These are phyloP conservation scores for Conticribra weissflogii DNA, from an alignment of 108 stramenopile genomes.

Conservation along the genomic window DNA sequence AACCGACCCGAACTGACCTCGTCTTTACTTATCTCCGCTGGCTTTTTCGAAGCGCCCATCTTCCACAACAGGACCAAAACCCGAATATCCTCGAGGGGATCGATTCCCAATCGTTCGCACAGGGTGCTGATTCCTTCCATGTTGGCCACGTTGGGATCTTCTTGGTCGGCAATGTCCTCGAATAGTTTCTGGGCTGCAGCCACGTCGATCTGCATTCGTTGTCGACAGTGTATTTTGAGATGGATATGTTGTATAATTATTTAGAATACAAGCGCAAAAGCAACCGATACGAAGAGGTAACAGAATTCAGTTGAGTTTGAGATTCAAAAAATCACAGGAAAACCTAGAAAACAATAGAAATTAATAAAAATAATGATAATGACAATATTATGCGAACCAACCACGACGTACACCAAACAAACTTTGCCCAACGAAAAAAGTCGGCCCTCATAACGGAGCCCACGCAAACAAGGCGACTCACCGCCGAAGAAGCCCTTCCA, in stretches of 20 bases:
- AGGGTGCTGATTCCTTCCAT: slow-evolving; percentile 83
- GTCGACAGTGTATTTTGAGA: neutral
- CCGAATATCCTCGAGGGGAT: slow-evolving; percentile 83
- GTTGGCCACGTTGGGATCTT: slow-evolving; percentile 60
- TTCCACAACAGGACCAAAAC: slow-evolving; percentile 88
- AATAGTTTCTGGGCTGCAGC: slow-evolving; percentile 51
- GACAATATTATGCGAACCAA: too few relatives aligned
- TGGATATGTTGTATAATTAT: neutral
- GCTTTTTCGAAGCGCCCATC: slow-evolving; percentile 80
- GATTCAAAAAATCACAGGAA: too few relatives aligned
- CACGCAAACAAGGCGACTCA: neutral
- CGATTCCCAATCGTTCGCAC: slow-evolving; percentile 80
- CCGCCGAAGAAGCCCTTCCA: neutral
- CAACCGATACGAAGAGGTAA: neutral
- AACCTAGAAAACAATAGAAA: neutral
- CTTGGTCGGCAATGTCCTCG: slow-evolving; percentile 67
- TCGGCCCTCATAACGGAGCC: too few relatives aligned
- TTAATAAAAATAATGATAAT: neutral
- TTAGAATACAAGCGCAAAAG: neutral
- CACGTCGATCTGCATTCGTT: slow-evolving; percentile 16
- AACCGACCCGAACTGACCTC: slow-evolving; percentile 73
- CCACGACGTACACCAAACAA: too few relatives aligned
- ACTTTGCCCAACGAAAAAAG: too few relatives aligned
- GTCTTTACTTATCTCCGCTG: slow-evolving; percentile 74
- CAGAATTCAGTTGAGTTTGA: neutral